Evolutionary conservation across 768 basidiomycete species (phyloP).

Genomic region (Lentinula detonsa): DNA sequence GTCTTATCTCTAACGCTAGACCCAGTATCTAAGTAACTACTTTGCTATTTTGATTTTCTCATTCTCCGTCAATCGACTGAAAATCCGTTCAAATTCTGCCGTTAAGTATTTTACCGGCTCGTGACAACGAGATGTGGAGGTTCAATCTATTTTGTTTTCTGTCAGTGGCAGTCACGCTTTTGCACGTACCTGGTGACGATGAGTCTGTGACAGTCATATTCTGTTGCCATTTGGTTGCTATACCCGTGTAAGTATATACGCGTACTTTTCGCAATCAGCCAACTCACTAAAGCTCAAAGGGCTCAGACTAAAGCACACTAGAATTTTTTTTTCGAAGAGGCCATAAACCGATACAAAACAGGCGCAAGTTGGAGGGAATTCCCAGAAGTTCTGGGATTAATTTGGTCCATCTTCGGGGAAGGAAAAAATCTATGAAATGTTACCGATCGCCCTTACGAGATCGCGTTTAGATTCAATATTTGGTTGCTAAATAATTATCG

Average conservation of each 20-base stretch:
- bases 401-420: not conserved
- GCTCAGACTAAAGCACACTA: not conserved
- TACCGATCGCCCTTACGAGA: conserved; percentile 4
- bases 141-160: not conserved
- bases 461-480: conserved; percentile 2
- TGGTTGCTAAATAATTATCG: conserved; percentile 6
- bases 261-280: not conserved
- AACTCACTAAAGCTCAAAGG: not conserved
- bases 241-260: not conserved
- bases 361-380: not conserved
- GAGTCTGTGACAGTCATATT: not conserved
- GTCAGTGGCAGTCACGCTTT: not conserved
- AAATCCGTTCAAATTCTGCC: not conserved
- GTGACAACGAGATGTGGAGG: not conserved
- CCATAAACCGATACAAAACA: not conserved
- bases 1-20: too few relatives aligned
- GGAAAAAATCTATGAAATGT: conserved; percentile 1
- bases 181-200: not conserved
- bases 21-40: not conserved
- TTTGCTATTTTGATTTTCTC: not conserved
- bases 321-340: not conserved
- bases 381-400: not conserved
- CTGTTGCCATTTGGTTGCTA: not conserved
- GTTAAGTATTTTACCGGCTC: not conserved
- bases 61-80: not conserved